These are phyloP conservation scores for Curvularia hawaiiensis DNA, from an alignment of 2,329 filamentous ascomycete species.

Conservation along the genomic window DNA sequence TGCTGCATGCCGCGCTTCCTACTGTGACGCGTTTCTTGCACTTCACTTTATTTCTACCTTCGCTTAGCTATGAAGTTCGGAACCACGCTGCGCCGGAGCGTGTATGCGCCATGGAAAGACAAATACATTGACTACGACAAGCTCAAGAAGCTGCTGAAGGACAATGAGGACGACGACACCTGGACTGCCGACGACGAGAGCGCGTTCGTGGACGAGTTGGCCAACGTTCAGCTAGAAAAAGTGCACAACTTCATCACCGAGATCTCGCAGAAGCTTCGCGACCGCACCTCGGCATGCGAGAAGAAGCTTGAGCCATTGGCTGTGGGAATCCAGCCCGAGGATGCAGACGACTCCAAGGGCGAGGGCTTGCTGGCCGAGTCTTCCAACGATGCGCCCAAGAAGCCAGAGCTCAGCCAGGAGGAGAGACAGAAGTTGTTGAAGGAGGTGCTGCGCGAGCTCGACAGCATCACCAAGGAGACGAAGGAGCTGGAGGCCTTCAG, in stretches of 20 bases:
- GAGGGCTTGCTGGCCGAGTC: constrained; percentile 24
- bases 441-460: constrained; percentile 78
- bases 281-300: constrained; percentile 75
- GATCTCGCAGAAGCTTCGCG: constrained; percentile 79
- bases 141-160: constrained; percentile 86
- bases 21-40: constrained; percentile 9
- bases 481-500: constrained; percentile 95
- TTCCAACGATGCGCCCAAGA: constrained; percentile 27
- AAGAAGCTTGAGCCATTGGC: constrained; percentile 65
- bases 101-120: constrained; percentile 87
- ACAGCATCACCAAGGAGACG: constrained; percentile 86
- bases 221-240: constrained; percentile 94
- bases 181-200: constrained; percentile 97
- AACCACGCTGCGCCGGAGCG: constrained; percentile 77
- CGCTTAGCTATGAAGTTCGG: constrained; percentile 82
- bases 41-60: background rate
- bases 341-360: constrained; percentile 17
- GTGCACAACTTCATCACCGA: constrained; percentile 87
- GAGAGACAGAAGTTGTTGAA: constrained; percentile 62
- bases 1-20: constrained; percentile 17
- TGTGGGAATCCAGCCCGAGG: constrained; percentile 38
- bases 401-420: constrained; percentile 41
- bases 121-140: constrained; percentile 96
- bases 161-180: constrained; percentile 63
- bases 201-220: constrained; percentile 90